A percentile compares a stretch with the other conserved stretches of the same genome.
These are phyloP conservation scores for Hyaloperonospora brassicae DNA, from an alignment of 352 stramenopile species.

Conservation along the genomic window DNA sequence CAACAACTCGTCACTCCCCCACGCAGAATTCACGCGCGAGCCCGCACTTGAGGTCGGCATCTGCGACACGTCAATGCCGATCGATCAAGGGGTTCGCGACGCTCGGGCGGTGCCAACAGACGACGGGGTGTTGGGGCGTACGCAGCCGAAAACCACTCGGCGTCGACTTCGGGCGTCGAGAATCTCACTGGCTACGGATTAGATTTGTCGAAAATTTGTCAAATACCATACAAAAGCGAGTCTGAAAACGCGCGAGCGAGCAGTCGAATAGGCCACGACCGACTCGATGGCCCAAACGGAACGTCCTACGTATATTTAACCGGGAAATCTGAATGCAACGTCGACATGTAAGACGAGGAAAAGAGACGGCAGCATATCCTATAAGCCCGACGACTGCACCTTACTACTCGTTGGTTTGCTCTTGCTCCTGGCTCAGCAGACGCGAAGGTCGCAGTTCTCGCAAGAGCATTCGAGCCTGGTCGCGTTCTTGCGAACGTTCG, in stretches of 20 bases:
- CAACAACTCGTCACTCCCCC: conserved; percentile 22
- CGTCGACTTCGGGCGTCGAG: conserved; percentile 4
- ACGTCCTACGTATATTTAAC: not conserved
- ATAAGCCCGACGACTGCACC: not conserved
- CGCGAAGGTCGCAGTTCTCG: conserved; percentile 18
- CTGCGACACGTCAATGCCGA: not conserved
- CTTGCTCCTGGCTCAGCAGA: conserved; percentile 16
- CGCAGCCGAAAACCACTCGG: not conserved
- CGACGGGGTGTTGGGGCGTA: not conserved
- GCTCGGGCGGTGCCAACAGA: not conserved
- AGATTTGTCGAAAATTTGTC: conserved; percentile 17
- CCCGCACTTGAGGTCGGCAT: conserved; percentile 9
- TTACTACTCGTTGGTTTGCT: conserved; percentile 16
- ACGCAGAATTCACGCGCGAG: conserved; percentile 18
- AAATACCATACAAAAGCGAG: conserved; percentile 8
- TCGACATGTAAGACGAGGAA: conserved; percentile 21
- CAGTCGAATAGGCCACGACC: too few species aligned
- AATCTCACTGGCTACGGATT: conserved; percentile 21
- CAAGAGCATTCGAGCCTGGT: conserved; percentile 27
- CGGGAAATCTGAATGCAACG: conserved; percentile 12
- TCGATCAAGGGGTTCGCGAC: not conserved
- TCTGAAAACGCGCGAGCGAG: not conserved
- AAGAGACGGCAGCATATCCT: not conserved
- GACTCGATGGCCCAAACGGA: too few species aligned
- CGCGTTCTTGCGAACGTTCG: conserved; percentile 27